Evolutionary conservation across 768 basidiomycete genomes (phyloP).

Genomic region (Heimioporus sp.): DNA sequence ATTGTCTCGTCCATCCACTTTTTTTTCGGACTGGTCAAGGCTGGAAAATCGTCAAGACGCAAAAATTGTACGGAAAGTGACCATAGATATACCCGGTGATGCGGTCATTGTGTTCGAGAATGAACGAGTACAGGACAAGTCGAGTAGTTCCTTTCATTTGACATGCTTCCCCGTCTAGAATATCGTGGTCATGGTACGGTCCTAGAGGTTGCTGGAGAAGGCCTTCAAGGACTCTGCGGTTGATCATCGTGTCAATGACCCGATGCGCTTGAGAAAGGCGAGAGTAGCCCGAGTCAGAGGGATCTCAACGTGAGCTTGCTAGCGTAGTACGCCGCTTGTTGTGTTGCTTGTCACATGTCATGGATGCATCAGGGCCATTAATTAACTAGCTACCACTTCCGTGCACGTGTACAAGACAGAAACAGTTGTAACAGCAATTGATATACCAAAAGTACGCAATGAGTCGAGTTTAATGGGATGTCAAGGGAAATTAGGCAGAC

Average conservation of each 20-base stretch:
- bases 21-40: conserved; percentile 47
- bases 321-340: too few relatives aligned
- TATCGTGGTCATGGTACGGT: conserved; percentile 27
- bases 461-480: conserved; percentile 25
- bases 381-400: conserved; percentile 26
- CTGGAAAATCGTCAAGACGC: conserved; percentile 21
- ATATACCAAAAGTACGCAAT: conserved; percentile 27
- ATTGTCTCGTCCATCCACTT: conserved; percentile 28
- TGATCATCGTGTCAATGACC: conserved; percentile 12
- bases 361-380: neutral
- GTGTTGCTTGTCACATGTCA: too few relatives aligned
- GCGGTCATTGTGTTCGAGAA: conserved; percentile 24
- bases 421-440: conserved; percentile 28
- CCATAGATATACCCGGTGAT: conserved; percentile 24
- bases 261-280: too few relatives aligned
- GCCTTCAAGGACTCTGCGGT: conserved; percentile 16
- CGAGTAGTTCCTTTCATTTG: conserved; percentile 4
- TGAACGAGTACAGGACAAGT: conserved; percentile 29
- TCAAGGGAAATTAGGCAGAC: conserved; percentile 28
- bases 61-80: neutral
- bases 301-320: too few relatives aligned
- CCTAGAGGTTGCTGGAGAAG: conserved; percentile 28
- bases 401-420: conserved; percentile 27
- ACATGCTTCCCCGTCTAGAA: conserved; percentile 21
- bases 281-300: too few relatives aligned